These are phyloP conservation scores for Thelephora terrestris DNA, from an alignment of 1,284 basidiomycete species.

Conservation along the genomic window DNA sequence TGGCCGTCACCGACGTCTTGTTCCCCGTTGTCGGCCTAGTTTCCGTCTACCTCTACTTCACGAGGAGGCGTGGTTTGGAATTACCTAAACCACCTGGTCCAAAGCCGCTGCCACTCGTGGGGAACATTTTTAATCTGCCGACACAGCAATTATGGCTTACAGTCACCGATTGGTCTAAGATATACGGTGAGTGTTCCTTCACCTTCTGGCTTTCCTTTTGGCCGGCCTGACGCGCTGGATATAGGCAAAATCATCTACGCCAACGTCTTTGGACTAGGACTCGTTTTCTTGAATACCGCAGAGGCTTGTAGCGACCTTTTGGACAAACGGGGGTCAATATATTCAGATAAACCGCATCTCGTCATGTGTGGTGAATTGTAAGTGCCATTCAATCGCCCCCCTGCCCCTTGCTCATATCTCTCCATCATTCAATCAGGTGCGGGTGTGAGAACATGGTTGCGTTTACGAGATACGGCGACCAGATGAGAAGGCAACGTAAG, in stretches of 20 bases:
- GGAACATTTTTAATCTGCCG: slow-evolving; percentile 50
- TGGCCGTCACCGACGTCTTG: no score
- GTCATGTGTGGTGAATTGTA: slow-evolving; percentile 52
- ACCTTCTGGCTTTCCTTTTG: not conserved
- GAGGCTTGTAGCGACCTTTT: slow-evolving; percentile 51
- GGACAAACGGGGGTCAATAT: slow-evolving; percentile 57
- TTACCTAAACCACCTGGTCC: slow-evolving; percentile 46
- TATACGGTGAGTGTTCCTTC: slow-evolving; percentile 16
- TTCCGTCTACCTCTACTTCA: no score
- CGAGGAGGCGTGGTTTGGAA: no score
- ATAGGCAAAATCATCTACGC: slow-evolving; percentile 57
- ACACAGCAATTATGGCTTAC: slow-evolving; percentile 36
- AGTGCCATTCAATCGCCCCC: slow-evolving; percentile 7
- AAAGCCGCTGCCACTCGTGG: slow-evolving; percentile 50
- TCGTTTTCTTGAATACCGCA: slow-evolving; percentile 54
- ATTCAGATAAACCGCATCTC: slow-evolving; percentile 59
- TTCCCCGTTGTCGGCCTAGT: no score
- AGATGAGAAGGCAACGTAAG: slow-evolving; percentile 51
- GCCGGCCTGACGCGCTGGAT: slow-evolving; percentile 1
- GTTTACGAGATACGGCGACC: slow-evolving; percentile 56
- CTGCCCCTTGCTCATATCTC: slow-evolving; percentile 10
- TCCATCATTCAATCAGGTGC: slow-evolving; percentile 28
- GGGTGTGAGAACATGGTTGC: slow-evolving; percentile 67
- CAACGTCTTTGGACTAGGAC: slow-evolving; percentile 52
- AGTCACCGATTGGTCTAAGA: slow-evolving; percentile 21